Evolutionary conservation across 1,284 basidiomycete species (phyloP), one percentile per base, ranked within the genome.

Genomic region (Cutaneotrichosporon sp.): DNA sequence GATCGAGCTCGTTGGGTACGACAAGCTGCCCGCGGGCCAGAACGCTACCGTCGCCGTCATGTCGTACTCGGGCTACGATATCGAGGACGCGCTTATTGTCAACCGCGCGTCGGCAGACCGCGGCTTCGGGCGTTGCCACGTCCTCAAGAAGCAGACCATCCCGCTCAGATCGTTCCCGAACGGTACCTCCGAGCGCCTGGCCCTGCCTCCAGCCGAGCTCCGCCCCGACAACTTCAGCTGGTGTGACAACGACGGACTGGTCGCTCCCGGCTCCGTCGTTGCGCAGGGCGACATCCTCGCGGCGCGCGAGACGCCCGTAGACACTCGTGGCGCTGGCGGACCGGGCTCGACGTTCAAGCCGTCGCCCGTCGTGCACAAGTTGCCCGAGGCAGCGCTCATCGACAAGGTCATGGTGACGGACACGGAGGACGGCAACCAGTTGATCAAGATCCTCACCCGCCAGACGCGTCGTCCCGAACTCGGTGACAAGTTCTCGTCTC

Each of bases 1-100:
- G 1, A 97, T 99, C 67, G 97, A 99, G 77, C 81, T 99, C 58
- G 87, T 98, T 59, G 95, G 95, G 0, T 99, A 99, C 77, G 95
- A 99, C 81, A 89, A 89, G 67, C 85, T 99, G 8, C 97, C 97
- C 0, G 97, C 97, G 3, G 97, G 97, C 6, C 95, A 99, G 80
- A 99, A 99, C 76, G 97, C 95, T 5, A 99, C 90, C 0, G 92
- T 99, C 45, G 97, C 95, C 2, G 94, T 99, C 67, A 99, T 99
- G 97, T 94, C 91, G 74, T 99, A 91, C 81, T 97, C 94, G 2
- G 97, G 97, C 29, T 99, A 99, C 79, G 97, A 99, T 84, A 99
- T 99, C 66, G 97, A 99, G 81, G 97, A 99, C 81, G 97, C 97
- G 1, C 83, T 99, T 60, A 97, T 99, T 72, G 82, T 97, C 62